Evolutionary conservation across 345 rosid species (phyloP).

Genomic region (Eucalyptus marginata): DNA sequence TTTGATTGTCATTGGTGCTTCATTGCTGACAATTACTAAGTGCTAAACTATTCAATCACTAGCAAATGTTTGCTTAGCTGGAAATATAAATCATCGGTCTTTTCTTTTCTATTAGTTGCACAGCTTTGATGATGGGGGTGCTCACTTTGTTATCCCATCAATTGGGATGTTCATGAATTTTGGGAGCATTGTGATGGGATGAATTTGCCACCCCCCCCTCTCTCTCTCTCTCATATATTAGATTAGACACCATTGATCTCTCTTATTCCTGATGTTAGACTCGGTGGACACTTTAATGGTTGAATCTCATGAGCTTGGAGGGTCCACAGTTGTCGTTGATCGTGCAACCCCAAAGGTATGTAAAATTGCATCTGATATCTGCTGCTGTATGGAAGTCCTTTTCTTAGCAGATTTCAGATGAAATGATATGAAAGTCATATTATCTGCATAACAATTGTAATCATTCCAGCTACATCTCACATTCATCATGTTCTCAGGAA

Average conservation of each 20-base stretch:
- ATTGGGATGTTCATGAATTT: background rate
- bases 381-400: background rate
- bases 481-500: constrained; percentile 27
- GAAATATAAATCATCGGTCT: background rate
- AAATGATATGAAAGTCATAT: background rate
- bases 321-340: constrained; percentile 82
- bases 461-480: background rate
- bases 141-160: background rate
- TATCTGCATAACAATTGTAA: background rate
- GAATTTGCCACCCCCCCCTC: background rate
- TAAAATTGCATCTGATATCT: background rate
- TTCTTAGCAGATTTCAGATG: background rate
- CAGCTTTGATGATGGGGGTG: background rate
- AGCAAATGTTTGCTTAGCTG: background rate
- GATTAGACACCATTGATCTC: background rate
- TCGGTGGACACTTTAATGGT: constrained; percentile 88
- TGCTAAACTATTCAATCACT: background rate
- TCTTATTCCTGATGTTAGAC: constrained; percentile 21
- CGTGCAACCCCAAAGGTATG: constrained; percentile 92
- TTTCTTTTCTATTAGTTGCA: background rate
- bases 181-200: background rate
- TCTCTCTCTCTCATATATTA: background rate
- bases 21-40: background rate
- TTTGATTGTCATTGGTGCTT: background rate
- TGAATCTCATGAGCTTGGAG: constrained; percentile 91